phyloP scores from a whole-genome alignment of 1,284 basidiomycete species.

The Rhodotorula mucilaginosa region DNA sequence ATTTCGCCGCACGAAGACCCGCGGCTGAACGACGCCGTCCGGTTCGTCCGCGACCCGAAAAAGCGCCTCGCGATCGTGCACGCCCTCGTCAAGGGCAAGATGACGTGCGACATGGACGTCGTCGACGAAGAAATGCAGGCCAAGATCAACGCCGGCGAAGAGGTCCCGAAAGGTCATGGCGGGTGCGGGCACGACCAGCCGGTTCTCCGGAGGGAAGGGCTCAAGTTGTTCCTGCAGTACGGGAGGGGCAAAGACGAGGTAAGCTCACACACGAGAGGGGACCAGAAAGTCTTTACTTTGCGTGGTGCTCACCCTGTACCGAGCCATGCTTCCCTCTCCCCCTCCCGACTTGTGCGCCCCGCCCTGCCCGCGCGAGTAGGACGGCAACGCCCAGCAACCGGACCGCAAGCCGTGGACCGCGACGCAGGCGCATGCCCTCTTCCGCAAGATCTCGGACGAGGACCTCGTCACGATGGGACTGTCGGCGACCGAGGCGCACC shows the following conservation, averaged over 20 bases:
- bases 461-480: conserved; percentile 91
- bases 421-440: conserved; percentile 68
- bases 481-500: conserved; percentile 91
- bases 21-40: conserved; percentile 40
- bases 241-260: conserved; percentile 61
- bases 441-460: conserved; percentile 87
- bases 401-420: conserved; percentile 87
- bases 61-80: conserved; percentile 70
- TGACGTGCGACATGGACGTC: conserved; percentile 72
- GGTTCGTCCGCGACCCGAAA: conserved; percentile 44
- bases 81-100: conserved; percentile 84
- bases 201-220: conserved; percentile 84
- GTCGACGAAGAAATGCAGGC: conserved; percentile 67
- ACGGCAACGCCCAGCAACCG: conserved; percentile 77
- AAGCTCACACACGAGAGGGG: conserved; percentile 1
- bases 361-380: conserved; percentile 52
- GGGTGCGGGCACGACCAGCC: conserved; percentile 95
- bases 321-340: not conserved
- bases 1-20: conserved; percentile 56
- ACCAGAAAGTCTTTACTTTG: not conserved
- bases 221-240: conserved; percentile 95
- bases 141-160: conserved; percentile 64
- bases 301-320: conserved; percentile 16
- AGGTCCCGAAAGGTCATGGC: conserved; percentile 69
- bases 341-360: not conserved